Base-by-base conservation (phyloP, 176 grass and related monocot genomes). In the Avena eriantha region DNA sequence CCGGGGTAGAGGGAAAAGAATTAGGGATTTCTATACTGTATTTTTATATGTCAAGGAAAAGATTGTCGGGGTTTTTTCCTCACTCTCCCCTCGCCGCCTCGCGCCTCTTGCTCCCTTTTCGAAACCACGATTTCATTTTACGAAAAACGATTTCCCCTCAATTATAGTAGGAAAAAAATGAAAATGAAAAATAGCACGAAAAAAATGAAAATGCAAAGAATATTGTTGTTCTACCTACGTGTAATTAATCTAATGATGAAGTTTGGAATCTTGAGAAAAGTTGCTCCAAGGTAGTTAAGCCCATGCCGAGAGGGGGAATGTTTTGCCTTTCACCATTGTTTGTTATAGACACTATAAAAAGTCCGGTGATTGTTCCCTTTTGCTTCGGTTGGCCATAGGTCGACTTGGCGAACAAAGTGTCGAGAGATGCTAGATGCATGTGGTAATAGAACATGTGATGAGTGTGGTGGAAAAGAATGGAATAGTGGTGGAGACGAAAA, bases 11-110 rank as follows among this genome's bases (percentile, higher is more conserved):
- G 73, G 48, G 47, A 53, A 76, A 76, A 75, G 24, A 76, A 53
- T 76, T 76, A 76, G 73, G 73, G 47, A 76, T 76, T 76, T 53
- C 73, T 53, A 76, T 76, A 53, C 18, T 24, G 16, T 7, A 41
- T 53, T 76, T 76, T 33, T 76, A 76, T 76, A 76, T 76, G 45
- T 19, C 21, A 76, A 53, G 22, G 47, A 53, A 76, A 53, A 76
- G 12, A 76, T 56, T 56, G 17, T 56, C 18, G 41, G 47, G 73
- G 53, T 76, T 48, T 73, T 76, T 31, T 26, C 21, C 22, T 16
- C 63, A 18, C 64, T 67, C 3, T 10, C 39, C 39, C 36, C 67
- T 41, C 8, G 24, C 61, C 23, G 12, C 60, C 41, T 46, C 69
- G n/a, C 69, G 13, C 24, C 24, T 33, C 70, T 73, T 49, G 22